Percentiles rank a stretch among this genome's conserved stretches.
phyloP scores from a whole-genome alignment of 495 filamentous ascomycete species.

The Penicillium odoratum region DNA sequence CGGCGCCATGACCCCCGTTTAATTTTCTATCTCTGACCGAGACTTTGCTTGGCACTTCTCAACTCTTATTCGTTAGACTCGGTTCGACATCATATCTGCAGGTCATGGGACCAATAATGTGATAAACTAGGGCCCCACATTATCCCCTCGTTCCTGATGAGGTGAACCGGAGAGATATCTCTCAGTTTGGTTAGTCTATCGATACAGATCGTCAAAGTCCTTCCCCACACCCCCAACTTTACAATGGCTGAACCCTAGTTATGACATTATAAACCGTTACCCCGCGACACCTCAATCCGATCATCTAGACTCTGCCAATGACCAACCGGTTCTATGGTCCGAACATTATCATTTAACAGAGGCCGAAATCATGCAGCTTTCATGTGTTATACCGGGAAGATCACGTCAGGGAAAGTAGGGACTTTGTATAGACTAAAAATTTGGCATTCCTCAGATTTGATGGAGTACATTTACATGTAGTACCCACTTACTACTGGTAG shows the following conservation, averaged over 20 bases:
- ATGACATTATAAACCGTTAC: constrained; percentile 1
- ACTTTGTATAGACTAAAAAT: too few relatives aligned
- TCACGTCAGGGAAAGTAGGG: background rate
- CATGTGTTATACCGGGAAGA: background rate
- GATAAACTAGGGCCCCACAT: background rate
- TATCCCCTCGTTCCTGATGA: background rate
- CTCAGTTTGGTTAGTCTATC: constrained; percentile 1
- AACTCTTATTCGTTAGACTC: background rate
- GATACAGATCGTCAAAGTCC: background rate
- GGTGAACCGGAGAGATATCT: constrained; percentile 3
- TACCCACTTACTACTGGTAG: background rate
- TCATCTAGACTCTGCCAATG: background rate
- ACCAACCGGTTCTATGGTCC: background rate
- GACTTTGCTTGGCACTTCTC: background rate
- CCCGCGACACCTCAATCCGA: background rate
- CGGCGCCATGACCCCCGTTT: background rate
- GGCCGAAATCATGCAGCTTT: background rate
- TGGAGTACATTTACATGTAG: background rate
- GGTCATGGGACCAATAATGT: background rate
- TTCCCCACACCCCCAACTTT: background rate
- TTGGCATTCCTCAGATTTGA: too few relatives aligned
- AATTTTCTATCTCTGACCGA: background rate
- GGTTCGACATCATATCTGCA: background rate
- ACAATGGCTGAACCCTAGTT: background rate
- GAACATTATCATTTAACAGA: background rate